phyloP scores from a whole-genome alignment of 768 basidiomycete species.

The Mycena capillaripes region DNA sequence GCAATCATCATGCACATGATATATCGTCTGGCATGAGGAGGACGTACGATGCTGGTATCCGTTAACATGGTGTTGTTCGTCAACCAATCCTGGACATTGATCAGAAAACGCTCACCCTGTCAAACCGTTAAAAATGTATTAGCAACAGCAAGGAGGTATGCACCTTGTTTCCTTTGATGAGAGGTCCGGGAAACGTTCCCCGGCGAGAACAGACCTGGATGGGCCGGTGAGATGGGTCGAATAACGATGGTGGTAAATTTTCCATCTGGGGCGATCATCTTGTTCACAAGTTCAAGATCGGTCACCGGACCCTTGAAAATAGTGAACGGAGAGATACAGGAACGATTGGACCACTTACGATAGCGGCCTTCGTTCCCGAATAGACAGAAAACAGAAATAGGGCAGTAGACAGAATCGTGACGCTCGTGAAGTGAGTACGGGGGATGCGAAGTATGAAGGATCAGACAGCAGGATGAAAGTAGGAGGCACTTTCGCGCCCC shows the following conservation, averaged over 20 bases:
- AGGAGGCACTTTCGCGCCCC: background rate
- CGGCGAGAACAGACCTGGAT: background rate
- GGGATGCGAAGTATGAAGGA: background rate
- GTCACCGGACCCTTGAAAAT: background rate
- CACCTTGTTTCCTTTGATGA: conserved; percentile 35
- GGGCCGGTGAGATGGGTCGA: background rate
- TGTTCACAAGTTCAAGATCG: conserved; percentile 4
- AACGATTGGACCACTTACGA: background rate
- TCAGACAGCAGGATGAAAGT: background rate
- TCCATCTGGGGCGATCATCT: conserved; percentile 14
- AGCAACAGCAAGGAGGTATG: background rate
- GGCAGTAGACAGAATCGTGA: conserved; percentile 1
- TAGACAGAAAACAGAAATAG: background rate
- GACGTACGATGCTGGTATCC: conserved; percentile 54
- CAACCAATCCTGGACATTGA: conserved; percentile 57
- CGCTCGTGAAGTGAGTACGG: background rate
- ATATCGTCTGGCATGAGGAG: background rate
- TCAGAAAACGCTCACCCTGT: conserved; percentile 43
- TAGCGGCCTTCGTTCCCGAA: conserved; percentile 4
- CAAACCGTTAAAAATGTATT: background rate
- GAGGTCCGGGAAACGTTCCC: conserved; percentile 27
- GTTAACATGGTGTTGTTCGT: conserved; percentile 53
- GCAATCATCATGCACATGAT: no score
- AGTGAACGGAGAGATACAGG: no score
- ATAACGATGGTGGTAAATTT: background rate